Evolutionary conservation across 2,329 filamentous ascomycete genomes (phyloP), one percentile per base, ranked within the genome.

Genomic region (Myrmaecium sp.): DNA sequence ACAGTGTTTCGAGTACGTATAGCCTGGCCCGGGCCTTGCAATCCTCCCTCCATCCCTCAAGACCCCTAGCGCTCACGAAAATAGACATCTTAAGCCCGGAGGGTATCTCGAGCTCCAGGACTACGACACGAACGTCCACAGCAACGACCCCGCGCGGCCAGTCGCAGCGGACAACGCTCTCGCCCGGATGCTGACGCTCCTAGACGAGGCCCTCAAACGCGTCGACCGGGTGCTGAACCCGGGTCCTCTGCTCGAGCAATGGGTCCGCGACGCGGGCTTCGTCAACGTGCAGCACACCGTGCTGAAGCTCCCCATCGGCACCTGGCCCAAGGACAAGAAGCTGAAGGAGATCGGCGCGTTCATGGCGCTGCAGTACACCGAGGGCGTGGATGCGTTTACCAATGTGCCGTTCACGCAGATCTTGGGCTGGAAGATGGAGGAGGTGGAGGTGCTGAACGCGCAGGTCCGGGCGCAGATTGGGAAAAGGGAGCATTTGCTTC

Each of bases 71-170:
- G 8, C 12, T n/a, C n/a, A n/a, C n/a, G n/a, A n/a, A n/a, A 14
- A 13, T 12, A 27, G 25, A 9, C 25, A 20, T 16, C 49, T 62
- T 3, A 54, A 49, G 28, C 59, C 58, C 0, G 58, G 57, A 5
- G 61, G 60, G 4, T 65, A 54, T 48, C 43, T 63, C 14, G 62
- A 65, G 34, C 38, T 64, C 20, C 56, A 60, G 33, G 58, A 61
- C 31, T 57, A 56, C 39, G 47, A 52, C 32, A 37, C n/a, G n/a
- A n/a, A n/a, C n/a, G n/a, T n/a, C n/a, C n/a, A n/a, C n/a, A n/a
- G n/a, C n/a, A 20, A 20, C n/a, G 7, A n/a, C n/a, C 7, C 18
- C n/a, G n/a, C n/a, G n/a, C n/a, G n/a, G n/a, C n/a, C n/a, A n/a
- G n/a, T n/a, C n/a, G n/a, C n/a, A n/a, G n/a, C n/a, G n/a, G n/a